Evolutionary conservation across 2,329 filamentous ascomycete genomes (phyloP).

Genomic region (Cadophora malorum): DNA sequence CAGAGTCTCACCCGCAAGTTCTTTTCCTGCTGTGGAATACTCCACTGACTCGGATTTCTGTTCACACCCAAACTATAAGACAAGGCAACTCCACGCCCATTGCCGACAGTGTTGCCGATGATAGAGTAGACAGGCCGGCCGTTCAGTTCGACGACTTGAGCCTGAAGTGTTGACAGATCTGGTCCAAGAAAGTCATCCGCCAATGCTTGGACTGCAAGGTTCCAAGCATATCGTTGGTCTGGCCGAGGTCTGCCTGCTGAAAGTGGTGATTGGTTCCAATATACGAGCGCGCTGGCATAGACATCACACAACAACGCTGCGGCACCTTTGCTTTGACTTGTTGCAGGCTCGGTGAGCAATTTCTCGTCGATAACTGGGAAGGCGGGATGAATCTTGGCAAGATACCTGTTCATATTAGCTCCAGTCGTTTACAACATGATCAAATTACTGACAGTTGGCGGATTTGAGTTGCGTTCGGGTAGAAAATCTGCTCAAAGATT

Average conservation of each 20-base stretch:
- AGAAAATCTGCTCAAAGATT: slow-evolving; percentile 64
- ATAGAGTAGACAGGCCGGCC: slow-evolving; percentile 66
- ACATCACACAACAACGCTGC: slow-evolving; percentile 62
- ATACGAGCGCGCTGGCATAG: slow-evolving; percentile 63
- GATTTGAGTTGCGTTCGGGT: slow-evolving; percentile 58
- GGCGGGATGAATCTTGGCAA: slow-evolving; percentile 62
- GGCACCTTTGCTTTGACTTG: slow-evolving; percentile 55
- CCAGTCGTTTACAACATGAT: not conserved
- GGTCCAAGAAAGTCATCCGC: slow-evolving; percentile 65
- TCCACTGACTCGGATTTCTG: slow-evolving; percentile 58
- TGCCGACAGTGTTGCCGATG: slow-evolving; percentile 60
- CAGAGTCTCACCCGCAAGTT: slow-evolving; percentile 58
- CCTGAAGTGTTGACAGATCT: slow-evolving; percentile 62
- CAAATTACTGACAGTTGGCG: slow-evolving; percentile 52
- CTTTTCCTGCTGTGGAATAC: slow-evolving; percentile 58
- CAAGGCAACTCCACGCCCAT: slow-evolving; percentile 58
- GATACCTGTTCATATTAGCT: slow-evolving; percentile 51
- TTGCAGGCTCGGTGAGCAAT: slow-evolving; percentile 56
- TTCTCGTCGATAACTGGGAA: slow-evolving; percentile 65
- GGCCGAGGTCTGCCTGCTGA: slow-evolving; percentile 55
- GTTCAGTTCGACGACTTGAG: slow-evolving; percentile 63
- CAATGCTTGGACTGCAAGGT: slow-evolving; percentile 64
- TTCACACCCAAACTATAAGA: slow-evolving; percentile 62
- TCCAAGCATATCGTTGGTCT: slow-evolving; percentile 66
- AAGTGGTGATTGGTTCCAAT: slow-evolving; percentile 59